phyloP scores from a whole-genome alignment of 2,329 filamentous ascomycete species.

The Tetracladium maxilliforme region DNA sequence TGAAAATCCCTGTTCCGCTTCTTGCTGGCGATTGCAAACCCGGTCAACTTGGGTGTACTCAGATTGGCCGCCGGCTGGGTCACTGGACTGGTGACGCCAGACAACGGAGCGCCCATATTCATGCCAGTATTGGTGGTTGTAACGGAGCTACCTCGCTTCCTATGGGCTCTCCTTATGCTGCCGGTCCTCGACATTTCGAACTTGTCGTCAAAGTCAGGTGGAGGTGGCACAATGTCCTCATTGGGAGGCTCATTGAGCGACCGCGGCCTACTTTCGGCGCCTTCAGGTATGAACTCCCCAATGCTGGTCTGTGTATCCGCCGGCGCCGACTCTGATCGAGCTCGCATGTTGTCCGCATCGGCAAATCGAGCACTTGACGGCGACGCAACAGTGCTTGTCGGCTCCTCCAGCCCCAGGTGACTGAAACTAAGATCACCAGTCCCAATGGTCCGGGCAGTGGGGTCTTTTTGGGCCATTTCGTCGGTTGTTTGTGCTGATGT shows the following conservation, averaged over 20 bases:
- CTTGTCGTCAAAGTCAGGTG: too few relatives aligned
- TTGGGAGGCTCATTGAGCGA: too few relatives aligned
- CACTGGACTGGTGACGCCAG: conserved; percentile 55
- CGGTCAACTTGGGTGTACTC: conserved; percentile 65
- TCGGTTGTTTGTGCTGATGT: conserved; percentile 16
- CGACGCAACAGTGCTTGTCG: conserved; percentile 35
- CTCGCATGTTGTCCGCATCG: conserved; percentile 19
- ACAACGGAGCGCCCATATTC: conserved; percentile 59
- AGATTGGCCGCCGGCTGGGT: conserved; percentile 40
- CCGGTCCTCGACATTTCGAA: conserved; percentile 46
- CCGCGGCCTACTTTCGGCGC: too few relatives aligned
- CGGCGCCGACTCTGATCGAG: too few relatives aligned
- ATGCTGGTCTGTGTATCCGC: too few relatives aligned
- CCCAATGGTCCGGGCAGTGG: conserved; percentile 78
- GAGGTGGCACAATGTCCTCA: too few relatives aligned
- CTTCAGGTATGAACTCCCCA: too few relatives aligned
- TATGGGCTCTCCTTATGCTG: conserved; percentile 50
- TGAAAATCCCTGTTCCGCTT: conserved; percentile 96
- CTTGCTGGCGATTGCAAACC: conserved; percentile 91
- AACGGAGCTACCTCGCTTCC: conserved; percentile 69
- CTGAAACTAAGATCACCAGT: conserved; percentile 79
- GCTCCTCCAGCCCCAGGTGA: conserved; percentile 65
- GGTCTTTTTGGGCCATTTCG: conserved; percentile 51
- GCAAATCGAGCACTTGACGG: conserved; percentile 40
- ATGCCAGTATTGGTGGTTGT: conserved; percentile 42